Percentiles rank a stretch among this genome's conserved stretches.
phyloP scores from a whole-genome alignment of 805 yeast species.

The Wickerhamomyces canadensis region DNA sequence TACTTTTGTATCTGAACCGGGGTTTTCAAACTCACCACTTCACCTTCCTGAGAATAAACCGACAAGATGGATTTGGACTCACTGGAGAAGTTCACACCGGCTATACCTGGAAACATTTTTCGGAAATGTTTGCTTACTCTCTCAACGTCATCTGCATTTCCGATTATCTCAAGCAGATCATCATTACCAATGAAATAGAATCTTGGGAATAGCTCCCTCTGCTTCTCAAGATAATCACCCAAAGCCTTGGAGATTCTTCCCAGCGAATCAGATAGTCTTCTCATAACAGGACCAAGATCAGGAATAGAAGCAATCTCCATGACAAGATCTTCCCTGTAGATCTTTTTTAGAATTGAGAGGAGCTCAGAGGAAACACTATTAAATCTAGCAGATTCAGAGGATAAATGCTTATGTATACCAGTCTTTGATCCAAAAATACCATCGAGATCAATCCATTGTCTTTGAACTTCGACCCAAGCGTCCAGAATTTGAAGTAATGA shows the following conservation, averaged over 20 bases:
- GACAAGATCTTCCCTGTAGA: slow-evolving; percentile 42
- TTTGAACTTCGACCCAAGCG: slow-evolving; percentile 77
- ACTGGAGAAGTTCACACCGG: slow-evolving; percentile 32
- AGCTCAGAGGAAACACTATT: slow-evolving; percentile 58
- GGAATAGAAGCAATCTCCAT: slow-evolving; percentile 50
- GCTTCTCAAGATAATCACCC: slow-evolving; percentile 73
- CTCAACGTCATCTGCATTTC: slow-evolving; percentile 45
- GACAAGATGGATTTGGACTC: slow-evolving; percentile 34
- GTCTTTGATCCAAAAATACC: slow-evolving; percentile 64
- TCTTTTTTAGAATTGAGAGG: slow-evolving; percentile 41
- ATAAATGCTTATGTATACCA: slow-evolving; percentile 59
- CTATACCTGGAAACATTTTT: slow-evolving; percentile 69
- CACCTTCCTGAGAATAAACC: slow-evolving; percentile 63
- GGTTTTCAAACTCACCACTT: slow-evolving; percentile 36
- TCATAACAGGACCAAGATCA: slow-evolving; percentile 41
- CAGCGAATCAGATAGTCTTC: slow-evolving; percentile 50
- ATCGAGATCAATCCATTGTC: slow-evolving; percentile 82
- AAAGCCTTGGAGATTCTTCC: slow-evolving; percentile 57
- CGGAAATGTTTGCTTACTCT: slow-evolving; percentile 52
- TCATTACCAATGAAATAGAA: slow-evolving; percentile 89
- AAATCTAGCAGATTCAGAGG: slow-evolving; percentile 66
- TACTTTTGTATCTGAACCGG: slow-evolving; percentile 39
- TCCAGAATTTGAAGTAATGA: slow-evolving; percentile 48
- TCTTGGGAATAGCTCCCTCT: slow-evolving; percentile 72
- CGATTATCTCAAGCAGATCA: slow-evolving; percentile 77